Evolutionary conservation across 2,329 filamentous ascomycete species (phyloP).

Genomic region (Ophiobolus disseminans): DNA sequence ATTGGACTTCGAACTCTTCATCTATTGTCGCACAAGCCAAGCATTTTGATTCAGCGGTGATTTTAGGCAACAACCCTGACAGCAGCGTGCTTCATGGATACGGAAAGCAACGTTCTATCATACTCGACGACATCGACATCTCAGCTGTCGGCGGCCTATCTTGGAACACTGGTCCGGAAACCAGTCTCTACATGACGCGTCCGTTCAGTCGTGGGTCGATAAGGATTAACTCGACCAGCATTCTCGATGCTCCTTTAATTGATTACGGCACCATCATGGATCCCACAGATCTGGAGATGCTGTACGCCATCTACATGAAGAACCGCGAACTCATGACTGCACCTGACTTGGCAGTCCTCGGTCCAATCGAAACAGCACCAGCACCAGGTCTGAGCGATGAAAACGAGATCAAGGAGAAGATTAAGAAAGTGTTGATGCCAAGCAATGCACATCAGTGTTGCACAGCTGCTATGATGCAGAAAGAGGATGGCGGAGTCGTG

Average conservation of each 20-base stretch:
- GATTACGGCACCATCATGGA: constrained; percentile 42
- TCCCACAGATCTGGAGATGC: constrained; percentile 42
- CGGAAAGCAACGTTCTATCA: constrained; percentile 31
- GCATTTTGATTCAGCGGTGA: constrained; percentile 5
- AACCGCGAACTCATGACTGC: constrained; percentile 36
- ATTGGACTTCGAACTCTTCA: constrained; percentile 13
- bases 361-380: constrained; percentile 38
- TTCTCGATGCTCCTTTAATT: constrained; percentile 29
- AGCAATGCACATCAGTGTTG: constrained; percentile 26
- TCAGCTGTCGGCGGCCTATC: constrained; percentile 32
- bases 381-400: constrained; percentile 15
- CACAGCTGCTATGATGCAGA: constrained; percentile 27
- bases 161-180: constrained; percentile 27
- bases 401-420: constrained; percentile 19
- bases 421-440: constrained; percentile 5
- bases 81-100: constrained; percentile 33
- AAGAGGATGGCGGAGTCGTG: constrained; percentile 24
- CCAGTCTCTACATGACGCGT: constrained; percentile 38
- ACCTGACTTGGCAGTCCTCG: constrained; percentile 13
- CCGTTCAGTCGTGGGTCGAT: constrained; percentile 39
- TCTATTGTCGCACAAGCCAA: constrained; percentile 20
- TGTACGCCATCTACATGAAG: constrained; percentile 37
- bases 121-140: constrained; percentile 22
- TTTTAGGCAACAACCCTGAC: constrained; percentile 15
- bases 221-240: constrained; percentile 39